Base-by-base conservation (phyloP, 2,329 filamentous ascomycete species). In the Claviceps sorghi region DNA sequence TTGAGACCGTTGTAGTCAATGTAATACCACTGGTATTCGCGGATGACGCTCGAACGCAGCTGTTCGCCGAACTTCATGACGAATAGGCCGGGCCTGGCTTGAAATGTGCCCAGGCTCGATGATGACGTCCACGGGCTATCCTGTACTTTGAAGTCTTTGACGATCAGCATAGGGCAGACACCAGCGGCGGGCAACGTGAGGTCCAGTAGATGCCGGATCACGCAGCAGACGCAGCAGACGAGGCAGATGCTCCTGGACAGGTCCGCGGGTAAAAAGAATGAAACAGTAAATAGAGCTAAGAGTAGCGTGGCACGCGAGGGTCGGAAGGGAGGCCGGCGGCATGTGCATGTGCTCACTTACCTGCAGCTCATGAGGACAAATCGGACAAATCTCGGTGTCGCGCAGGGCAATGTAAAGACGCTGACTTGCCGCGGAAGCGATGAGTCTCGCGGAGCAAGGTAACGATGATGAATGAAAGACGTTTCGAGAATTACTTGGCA, bases 1-100 rank as follows among this genome's bases (percentile, higher is more conserved):
- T 98, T 98, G 49, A 98, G 79, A 58, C 84, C 87, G 67, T 96
- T 90, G 72, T 98, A 98, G 71, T 88, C 86, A 71, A 98, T 96
- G 73, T 98, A 98, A 75, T 95, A 88, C 83, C 90, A 95, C 68
- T 90, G 84, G 73, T 94, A 98, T 72, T 97, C 90, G 75, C 87
- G 89, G 70, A 97, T 95, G 65, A 95, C 79, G 66, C 90, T 96
- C 63, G 88, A 91, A 58, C 88, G 88, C 64, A 98, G 82, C 77
- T 98, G 90, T 71, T 96, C 88, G 67, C 93, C 93, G 76, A 97
- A 98, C 77, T 84, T 84, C 80, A 84, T 84, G 72, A 78, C 72
- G 70, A 80, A 65, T 57, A 74, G 66, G 55, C 77, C 77, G 45
- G 76, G 78, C 36, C 65, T 64, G 57, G 72, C 66, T 58, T 61